Evolutionary conservation across 208 protist genomes (phyloP).

Genomic region (Leishmania gerbilli): DNA sequence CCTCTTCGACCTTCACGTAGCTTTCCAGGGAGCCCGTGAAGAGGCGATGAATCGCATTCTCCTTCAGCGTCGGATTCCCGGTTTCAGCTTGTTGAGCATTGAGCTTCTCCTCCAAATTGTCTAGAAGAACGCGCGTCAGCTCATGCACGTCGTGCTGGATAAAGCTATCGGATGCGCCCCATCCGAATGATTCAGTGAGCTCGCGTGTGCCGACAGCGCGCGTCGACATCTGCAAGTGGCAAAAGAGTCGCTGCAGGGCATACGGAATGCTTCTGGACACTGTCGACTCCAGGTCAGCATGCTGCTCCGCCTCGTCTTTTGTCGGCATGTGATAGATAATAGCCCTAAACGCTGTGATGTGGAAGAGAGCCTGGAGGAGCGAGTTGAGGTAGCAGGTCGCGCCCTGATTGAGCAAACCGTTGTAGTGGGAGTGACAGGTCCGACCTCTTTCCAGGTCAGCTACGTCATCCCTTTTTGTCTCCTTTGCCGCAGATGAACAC

Average conservation of each 20-base stretch:
- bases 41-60: slow-evolving; percentile 77
- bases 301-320: slow-evolving; percentile 68
- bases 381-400: slow-evolving; percentile 94
- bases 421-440: slow-evolving; percentile 42
- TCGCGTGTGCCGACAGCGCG: slow-evolving; percentile 82
- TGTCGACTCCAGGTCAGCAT: slow-evolving; percentile 23
- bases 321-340: slow-evolving; percentile 93
- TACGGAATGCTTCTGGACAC: slow-evolving; percentile 82
- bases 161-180: slow-evolving; percentile 88
- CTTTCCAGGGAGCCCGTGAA: slow-evolving; percentile 79
- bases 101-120: slow-evolving; percentile 87
- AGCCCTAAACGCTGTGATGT: slow-evolving; percentile 83
- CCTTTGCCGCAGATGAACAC: not conserved
- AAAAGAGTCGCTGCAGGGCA: slow-evolving; percentile 90
- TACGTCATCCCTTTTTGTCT: slow-evolving; percentile 12
- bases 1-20: slow-evolving; percentile 88
- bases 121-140: slow-evolving; percentile 81
- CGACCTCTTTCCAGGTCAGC: slow-evolving; percentile 13
- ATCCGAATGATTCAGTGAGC: slow-evolving; percentile 93
- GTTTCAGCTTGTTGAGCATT: slow-evolving; percentile 29
- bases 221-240: slow-evolving; percentile 70
- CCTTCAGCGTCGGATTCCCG: slow-evolving; percentile 13
- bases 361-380: slow-evolving; percentile 89
- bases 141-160: slow-evolving; percentile 94
- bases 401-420: slow-evolving; percentile 91